Base-by-base conservation (phyloP, 257 asterid genomes). In the Datura wrightii region DNA sequence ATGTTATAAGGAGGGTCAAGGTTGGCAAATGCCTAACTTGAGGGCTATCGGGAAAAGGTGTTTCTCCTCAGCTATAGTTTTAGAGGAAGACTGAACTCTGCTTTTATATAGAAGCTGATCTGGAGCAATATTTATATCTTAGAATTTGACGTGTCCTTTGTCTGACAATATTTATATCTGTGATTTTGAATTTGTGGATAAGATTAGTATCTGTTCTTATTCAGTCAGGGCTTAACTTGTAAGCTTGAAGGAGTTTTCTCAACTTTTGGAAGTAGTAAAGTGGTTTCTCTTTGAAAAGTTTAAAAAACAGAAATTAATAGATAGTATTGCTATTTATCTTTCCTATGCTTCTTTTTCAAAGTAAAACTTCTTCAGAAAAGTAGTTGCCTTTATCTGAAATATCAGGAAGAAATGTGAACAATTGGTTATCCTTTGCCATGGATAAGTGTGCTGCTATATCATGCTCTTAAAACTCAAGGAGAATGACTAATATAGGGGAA, bases 1-100 rank as follows among this genome's bases (percentile, higher is more conserved):
- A 82, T 84, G 90, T 74, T 96, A 91, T 92, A 86, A 86, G 89
- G 97, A 96, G 60, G 98, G 94, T 55, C 82, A 85, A 86, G 97
- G 97, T 14, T 96, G 99, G 98, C 83, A 89, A 53, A 79, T 70
- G 67, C 88, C 87, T 78, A 88, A 87, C 58, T 84, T 67, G 92
- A 86, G 53, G 56, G 94, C 93, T 11, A 84, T 94, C 5, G 94
- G 98, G 37, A 87, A 82, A 82, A 93, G 93, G 86, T 89, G 92
- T 84, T 93, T 94, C 65, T 88, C 92, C 80, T 92, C 98, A 0
- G 95, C 98, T 54, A 85, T 93, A 82, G 94, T 92, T 65, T 84
- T 94, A 10, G 83, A 85, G 76, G 88, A 67, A 81, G 89, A 79
- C 82, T 89, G 59, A 74, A 74, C 59, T 19, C n/a, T 46, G 80